Conservation (phyloP, 768 basidiomycete species). For the Pulveroboletus frians region DNA sequence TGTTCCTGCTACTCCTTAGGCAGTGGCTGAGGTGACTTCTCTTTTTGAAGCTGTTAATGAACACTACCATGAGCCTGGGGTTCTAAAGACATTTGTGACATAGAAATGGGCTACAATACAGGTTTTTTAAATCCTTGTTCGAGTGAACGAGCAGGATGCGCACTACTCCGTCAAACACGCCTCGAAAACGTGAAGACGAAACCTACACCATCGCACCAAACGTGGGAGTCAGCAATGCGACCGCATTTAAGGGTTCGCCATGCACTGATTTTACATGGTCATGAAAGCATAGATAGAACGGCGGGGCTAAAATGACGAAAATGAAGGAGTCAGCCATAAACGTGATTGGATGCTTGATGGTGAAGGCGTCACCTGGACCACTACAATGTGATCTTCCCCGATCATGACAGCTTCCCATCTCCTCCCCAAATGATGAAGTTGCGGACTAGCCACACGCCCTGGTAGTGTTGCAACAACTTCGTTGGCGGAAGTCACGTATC, state of each 20-base stretch:
- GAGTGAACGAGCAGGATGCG: background rate
- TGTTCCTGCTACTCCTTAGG: no score
- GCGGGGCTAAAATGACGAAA: conserved; percentile 6
- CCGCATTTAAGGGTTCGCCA: background rate
- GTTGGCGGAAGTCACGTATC: conserved; percentile 15
- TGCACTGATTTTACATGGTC: conserved; percentile 19
- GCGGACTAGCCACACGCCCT: conserved; percentile 21
- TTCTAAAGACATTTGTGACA: background rate
- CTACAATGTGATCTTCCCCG: conserved; percentile 32
- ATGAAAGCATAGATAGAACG: conserved; percentile 22
- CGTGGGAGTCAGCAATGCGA: background rate
- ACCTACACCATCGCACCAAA: background rate
- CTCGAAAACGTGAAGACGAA: background rate
- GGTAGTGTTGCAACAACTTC: conserved; percentile 26
- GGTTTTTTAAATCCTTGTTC: no score
- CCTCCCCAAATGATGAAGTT: conserved; percentile 8
- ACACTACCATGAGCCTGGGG: background rate
- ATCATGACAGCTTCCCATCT: conserved; percentile 34
- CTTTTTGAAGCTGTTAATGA: background rate
- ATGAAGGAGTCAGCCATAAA: background rate
- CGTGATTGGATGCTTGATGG: background rate
- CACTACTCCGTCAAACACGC: background rate
- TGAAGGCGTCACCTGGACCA: conserved; percentile 27
- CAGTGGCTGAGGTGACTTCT: no score
- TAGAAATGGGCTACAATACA: background rate